These are phyloP conservation scores for Microdochium bolleyi DNA, from an alignment of 2,329 filamentous ascomycete genomes.

Conservation along the genomic window DNA sequence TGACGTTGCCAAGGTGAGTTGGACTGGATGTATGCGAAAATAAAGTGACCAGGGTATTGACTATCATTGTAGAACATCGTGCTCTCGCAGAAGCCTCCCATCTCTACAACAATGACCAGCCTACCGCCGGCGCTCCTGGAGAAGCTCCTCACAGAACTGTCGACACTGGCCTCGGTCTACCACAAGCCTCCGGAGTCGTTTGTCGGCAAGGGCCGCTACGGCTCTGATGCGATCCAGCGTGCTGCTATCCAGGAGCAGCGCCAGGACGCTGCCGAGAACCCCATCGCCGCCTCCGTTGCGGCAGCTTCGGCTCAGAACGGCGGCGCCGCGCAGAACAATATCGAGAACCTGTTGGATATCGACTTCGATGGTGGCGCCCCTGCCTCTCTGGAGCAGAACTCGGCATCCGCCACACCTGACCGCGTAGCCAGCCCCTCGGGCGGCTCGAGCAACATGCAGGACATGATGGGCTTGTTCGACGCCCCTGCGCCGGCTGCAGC, in stretches of 20 bases:
- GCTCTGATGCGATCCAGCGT: conserved; percentile 87
- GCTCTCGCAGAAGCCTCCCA: conserved; percentile 88
- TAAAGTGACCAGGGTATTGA: background rate
- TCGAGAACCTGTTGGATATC: conserved; percentile 93
- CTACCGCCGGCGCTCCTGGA: conserved; percentile 79
- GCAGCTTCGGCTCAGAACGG: conserved; percentile 58
- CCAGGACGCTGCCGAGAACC: conserved; percentile 87
- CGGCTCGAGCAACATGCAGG: conserved; percentile 44
- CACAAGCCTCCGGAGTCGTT: conserved; percentile 99
- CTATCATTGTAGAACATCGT: conserved; percentile 61
- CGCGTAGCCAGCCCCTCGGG: conserved; percentile 56
- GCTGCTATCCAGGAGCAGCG: conserved; percentile 95
- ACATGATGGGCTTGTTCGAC: conserved; percentile 65
- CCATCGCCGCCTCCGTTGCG: conserved; percentile 77
- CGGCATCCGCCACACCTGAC: conserved; percentile 54
- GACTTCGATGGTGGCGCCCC: conserved; percentile 92
- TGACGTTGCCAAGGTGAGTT: conserved; percentile 71
- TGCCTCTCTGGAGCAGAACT: conserved; percentile 64
- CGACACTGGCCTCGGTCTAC: conserved; percentile 92
- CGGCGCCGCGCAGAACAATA: conserved; percentile 58
- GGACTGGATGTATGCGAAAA: background rate
- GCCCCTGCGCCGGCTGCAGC: conserved; percentile 41
- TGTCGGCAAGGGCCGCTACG: conserved; percentile 88
- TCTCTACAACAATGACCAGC: conserved; percentile 87
- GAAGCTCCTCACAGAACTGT: conserved; percentile 83